These are phyloP conservation scores for Cercospora canescens DNA, from an alignment of 2,329 filamentous ascomycete genomes.

Conservation along the genomic window DNA sequence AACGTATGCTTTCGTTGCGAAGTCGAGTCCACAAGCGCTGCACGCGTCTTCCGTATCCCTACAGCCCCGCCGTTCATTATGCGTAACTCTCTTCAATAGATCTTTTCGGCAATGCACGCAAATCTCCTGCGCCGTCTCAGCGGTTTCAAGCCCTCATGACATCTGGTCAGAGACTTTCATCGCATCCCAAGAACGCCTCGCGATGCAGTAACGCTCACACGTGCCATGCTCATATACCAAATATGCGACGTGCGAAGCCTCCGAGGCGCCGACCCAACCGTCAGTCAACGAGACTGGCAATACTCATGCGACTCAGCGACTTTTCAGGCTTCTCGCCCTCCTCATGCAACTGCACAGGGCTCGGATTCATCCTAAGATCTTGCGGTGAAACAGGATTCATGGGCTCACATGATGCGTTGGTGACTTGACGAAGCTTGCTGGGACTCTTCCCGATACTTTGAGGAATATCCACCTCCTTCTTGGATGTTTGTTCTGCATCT, in stretches of 20 bases:
- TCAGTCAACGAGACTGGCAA: conserved; percentile 18
- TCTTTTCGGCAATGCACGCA: not conserved
- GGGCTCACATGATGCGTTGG: conserved; percentile 24
- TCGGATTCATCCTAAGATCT: conserved; percentile 27
- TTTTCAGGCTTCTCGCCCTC: not conserved
- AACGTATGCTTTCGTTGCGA: not conserved
- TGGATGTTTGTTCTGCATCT: conserved; percentile 19
- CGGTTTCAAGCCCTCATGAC: not conserved
- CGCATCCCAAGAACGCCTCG: not conserved
- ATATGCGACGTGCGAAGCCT: not conserved
- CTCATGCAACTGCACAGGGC: conserved; percentile 13
- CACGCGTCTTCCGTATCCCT: not conserved
- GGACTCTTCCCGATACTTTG: conserved; percentile 22
- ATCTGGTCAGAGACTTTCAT: not conserved
- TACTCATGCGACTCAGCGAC: conserved; percentile 20
- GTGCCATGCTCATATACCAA: not conserved
- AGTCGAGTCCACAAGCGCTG: not conserved
- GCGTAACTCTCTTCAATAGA: not conserved
- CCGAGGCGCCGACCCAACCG: not conserved
- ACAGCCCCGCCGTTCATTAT: not conserved
- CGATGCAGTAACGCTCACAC: not conserved
- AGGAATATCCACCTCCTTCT: conserved; percentile 16
- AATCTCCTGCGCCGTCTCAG: not conserved
- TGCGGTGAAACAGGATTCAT: conserved; percentile 28
- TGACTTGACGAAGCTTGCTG: conserved; percentile 33